Conservation (phyloP, 2,329 filamentous ascomycete species). For the Coniella vitis region DNA sequence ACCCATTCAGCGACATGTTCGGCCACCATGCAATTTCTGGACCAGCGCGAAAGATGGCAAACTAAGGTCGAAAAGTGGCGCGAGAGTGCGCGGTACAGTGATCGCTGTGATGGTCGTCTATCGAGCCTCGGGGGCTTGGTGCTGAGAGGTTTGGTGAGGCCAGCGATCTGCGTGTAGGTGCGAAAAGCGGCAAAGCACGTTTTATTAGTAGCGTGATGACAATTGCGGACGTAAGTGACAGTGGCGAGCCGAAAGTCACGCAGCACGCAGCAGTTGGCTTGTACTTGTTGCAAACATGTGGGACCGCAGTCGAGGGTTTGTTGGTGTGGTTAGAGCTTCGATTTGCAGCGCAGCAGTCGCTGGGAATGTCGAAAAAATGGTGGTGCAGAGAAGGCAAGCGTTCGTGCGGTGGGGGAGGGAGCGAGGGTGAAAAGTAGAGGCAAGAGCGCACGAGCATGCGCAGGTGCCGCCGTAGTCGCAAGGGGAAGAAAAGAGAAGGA, state of each 20-base stretch:
- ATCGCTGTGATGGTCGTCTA: no score
- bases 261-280: constrained; percentile 9
- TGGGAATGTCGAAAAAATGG: background rate
- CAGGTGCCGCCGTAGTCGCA: background rate
- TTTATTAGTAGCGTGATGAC: background rate
- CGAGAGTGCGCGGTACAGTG: no score
- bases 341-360: background rate
- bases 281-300: constrained; percentile 11
- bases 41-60: background rate
- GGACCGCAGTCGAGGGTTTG: background rate
- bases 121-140: no score
- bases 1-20: constrained; percentile 89
- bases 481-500: background rate
- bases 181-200: background rate
- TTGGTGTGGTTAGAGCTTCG: background rate
- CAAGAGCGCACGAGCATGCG: background rate
- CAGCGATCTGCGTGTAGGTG: background rate
- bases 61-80: no score
- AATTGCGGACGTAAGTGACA: no score
- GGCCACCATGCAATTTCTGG: constrained; percentile 2
- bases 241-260: constrained; percentile 7
- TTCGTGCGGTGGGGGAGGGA: background rate
- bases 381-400: no score
- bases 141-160: background rate
- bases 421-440: no score